Percentiles rank a stretch among this genome's conserved stretches.
Conservation (phyloP, 306 rosid genomes). For the Comarum palustre region DNA sequence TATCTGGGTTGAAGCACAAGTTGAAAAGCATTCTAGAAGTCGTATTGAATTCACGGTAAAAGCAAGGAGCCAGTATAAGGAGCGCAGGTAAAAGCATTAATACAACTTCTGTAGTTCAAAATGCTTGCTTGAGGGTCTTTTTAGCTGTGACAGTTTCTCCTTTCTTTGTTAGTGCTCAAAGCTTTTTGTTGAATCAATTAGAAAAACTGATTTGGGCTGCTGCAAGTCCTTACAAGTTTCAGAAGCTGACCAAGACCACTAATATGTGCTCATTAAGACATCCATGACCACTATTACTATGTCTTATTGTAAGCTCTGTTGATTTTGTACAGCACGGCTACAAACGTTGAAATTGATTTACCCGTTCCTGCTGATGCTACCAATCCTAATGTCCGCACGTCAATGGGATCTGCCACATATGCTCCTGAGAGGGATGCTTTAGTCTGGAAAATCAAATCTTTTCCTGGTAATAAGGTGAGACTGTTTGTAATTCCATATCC, state of each 20-base stretch:
- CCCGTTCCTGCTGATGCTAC: slow-evolving; percentile 81
- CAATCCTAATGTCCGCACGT: slow-evolving; percentile 72
- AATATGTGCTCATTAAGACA: background rate
- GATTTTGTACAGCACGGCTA: slow-evolving; percentile 56
- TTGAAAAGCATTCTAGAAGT: slow-evolving; percentile 77
- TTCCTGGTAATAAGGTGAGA: slow-evolving; percentile 79
- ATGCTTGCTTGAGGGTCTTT: background rate
- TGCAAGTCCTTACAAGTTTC: background rate
- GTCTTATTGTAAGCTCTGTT: slow-evolving; percentile 4
- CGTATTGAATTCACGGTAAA: slow-evolving; percentile 72
- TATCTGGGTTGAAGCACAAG: slow-evolving; percentile 84
- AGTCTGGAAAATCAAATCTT: slow-evolving; percentile 79
- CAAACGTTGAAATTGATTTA: slow-evolving; percentile 67
- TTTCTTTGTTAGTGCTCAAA: background rate
- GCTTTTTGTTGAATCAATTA: background rate
- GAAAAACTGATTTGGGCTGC: background rate
- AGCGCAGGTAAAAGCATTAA: slow-evolving; percentile 54
- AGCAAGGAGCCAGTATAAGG: slow-evolving; percentile 87
- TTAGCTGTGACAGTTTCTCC: background rate
- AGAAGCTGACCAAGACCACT: slow-evolving; percentile 7
- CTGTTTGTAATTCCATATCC: background rate
- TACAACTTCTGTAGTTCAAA: background rate
- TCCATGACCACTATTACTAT: background rate
- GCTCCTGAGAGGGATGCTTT: slow-evolving; percentile 80
- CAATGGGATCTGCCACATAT: slow-evolving; percentile 82